Base-by-base conservation (phyloP, 2,329 filamentous ascomycete species). In the Colletotrichum lentis region DNA sequence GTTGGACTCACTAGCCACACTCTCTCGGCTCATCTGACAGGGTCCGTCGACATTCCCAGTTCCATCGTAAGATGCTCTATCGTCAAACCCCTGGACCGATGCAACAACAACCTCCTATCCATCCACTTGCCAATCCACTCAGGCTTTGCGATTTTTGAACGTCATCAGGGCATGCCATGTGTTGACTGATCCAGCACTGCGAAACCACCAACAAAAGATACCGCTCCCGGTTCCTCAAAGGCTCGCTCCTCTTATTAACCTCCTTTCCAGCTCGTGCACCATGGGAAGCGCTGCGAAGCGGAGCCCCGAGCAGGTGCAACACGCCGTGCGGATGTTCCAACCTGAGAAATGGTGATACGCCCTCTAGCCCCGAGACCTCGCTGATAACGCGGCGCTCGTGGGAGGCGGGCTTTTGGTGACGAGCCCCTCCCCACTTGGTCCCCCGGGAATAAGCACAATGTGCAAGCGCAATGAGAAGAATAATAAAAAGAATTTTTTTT, bases 41-140 rank as follows among this genome's bases (percentile, higher is more conserved):
- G 60, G 18, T 41, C 50, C 59, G 27, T 27, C 39, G n/a, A 50
- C 35, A 16, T 12, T 39, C 52, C 59, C 60, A 39, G 53, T 27
- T 1, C 7, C 14, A 58, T 67, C 64, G 64, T 67, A 67, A 63
- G 64, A 63, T 67, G 24, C 59, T 67, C 59, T 57, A 59, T 63
- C 59, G 54, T 54, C 20, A 53, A 27, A 27, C n/a, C 16, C 22
- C 52, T 57, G 62, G 59, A 67, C 20, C 52, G 31, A 18, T 35
- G 14, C 57, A 52, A 37, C 31, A n/a, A 35, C 31, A 35, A 8
- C 31, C 8, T 35, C 37, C 20, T 18, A 37, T n/a, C 41, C 46
- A 47, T 39, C 60, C 65, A 44, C 35, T 31, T 46, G 11, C 22
- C 31, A 35, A 53, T 14, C 22, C 18, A n/a, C 12, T 44, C 10